phyloP scores from a whole-genome alignment of 768 basidiomycete species.

The Multifurca ochricompacta region DNA sequence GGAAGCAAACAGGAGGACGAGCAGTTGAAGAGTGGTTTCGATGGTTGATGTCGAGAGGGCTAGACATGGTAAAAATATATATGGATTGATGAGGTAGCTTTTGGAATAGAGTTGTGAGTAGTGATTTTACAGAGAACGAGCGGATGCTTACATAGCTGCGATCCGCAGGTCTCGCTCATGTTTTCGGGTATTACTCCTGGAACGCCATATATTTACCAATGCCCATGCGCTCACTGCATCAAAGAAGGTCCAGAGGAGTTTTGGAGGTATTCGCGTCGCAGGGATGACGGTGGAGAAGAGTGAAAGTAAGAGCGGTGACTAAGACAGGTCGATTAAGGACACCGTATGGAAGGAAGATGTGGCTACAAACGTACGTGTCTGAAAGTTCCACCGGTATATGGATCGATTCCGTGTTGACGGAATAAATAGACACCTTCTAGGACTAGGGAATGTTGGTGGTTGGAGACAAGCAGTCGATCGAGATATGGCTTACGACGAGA shows the following conservation, averaged over 20 bases:
- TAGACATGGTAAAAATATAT: conserved; percentile 69
- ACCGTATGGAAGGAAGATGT: neutral
- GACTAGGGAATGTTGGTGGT: conserved; percentile 41
- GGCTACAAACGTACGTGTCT: conserved; percentile 58
- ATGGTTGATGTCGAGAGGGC: conserved; percentile 78
- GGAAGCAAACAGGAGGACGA: conserved; percentile 62
- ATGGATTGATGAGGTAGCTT: conserved; percentile 89
- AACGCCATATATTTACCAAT: conserved; percentile 58
- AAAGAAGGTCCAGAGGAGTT: conserved; percentile 59
- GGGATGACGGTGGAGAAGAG: conserved; percentile 69
- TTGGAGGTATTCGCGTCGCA: conserved; percentile 37
- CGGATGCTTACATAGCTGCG: conserved; percentile 51
- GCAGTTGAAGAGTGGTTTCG: conserved; percentile 65
- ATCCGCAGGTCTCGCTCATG: conserved; percentile 53
- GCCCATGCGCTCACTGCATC: conserved; percentile 66
- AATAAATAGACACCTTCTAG: conserved; percentile 85
- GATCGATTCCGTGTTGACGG: conserved; percentile 66
- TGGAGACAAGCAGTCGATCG: conserved; percentile 7
- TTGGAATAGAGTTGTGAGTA: neutral
- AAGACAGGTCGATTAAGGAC: neutral
- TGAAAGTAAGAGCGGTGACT: conserved; percentile 80
- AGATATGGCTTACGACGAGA: conserved; percentile 50
- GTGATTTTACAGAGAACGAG: neutral
- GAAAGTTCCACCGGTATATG: conserved; percentile 81
- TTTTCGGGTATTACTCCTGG: conserved; percentile 43